Percentiles rank a stretch among this genome's conserved stretches.
Conservation (phyloP, 1,284 basidiomycete genomes). For the Moniliella sp. region DNA sequence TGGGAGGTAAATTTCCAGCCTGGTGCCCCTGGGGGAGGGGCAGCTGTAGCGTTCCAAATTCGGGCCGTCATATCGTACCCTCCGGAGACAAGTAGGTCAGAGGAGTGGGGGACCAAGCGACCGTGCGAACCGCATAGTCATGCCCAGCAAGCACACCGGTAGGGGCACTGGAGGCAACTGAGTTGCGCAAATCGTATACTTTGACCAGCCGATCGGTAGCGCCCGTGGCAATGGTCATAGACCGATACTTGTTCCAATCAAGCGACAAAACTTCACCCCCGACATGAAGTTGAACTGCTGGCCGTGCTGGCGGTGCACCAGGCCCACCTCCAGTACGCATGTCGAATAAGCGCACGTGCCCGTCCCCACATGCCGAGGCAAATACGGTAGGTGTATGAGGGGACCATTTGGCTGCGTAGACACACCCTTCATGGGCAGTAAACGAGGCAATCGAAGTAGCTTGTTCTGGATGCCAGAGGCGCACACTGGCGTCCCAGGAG, state of each 20-base stretch:
- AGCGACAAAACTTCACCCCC: slow-evolving; percentile 42
- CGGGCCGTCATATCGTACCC: slow-evolving; percentile 92
- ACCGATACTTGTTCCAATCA: slow-evolving; percentile 81
- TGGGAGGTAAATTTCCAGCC: too few species aligned
- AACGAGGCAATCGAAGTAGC: slow-evolving; percentile 57
- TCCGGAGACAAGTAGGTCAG: slow-evolving; percentile 56
- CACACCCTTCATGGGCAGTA: slow-evolving; percentile 57
- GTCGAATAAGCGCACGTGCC: slow-evolving; percentile 22
- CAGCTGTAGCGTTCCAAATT: too few species aligned
- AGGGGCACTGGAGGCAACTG: not conserved
- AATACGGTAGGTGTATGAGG: slow-evolving; percentile 64
- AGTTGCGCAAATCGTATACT: slow-evolving; percentile 48
- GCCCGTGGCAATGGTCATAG: slow-evolving; percentile 53
- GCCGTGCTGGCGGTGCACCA: slow-evolving; percentile 4
- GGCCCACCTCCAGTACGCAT: slow-evolving; percentile 6
- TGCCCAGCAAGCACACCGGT: slow-evolving; percentile 33
- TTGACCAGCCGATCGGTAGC: slow-evolving; percentile 59
- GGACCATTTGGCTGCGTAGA: slow-evolving; percentile 72
- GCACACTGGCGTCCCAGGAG: slow-evolving; percentile 76
- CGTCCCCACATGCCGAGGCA: slow-evolving; percentile 60
- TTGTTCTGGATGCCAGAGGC: slow-evolving; percentile 60
- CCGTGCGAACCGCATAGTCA: slow-evolving; percentile 38
- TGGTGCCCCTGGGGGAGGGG: too few species aligned
- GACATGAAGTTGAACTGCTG: slow-evolving; percentile 11
- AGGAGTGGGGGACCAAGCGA: slow-evolving; percentile 41